Conservation (phyloP, 768 basidiomycete species). For the Russula brevipes region DNA sequence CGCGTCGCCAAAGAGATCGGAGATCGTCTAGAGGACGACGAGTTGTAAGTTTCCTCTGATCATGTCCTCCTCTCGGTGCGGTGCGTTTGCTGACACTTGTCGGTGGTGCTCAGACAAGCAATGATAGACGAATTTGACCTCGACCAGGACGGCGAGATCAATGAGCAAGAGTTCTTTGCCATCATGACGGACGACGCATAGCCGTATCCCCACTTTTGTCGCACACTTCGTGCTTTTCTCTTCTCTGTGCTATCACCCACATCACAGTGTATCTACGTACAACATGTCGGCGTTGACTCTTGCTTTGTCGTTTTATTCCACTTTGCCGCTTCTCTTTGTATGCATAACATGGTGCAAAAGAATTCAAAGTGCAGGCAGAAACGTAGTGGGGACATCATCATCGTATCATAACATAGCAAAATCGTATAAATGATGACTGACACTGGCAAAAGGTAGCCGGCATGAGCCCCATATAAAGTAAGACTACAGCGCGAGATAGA, state of each 20-base stretch:
- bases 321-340: neutral
- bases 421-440: slow-evolving; percentile 14
- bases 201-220: neutral
- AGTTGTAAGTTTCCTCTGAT: slow-evolving; percentile 62
- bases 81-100: neutral
- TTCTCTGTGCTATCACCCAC: neutral
- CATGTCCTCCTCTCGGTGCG: slow-evolving; percentile 8
- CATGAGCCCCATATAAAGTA: slow-evolving; percentile 18
- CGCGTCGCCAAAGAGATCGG: slow-evolving; percentile 97
- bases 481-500: slow-evolving; percentile 22
- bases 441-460: neutral
- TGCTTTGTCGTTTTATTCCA: neutral
- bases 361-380: neutral
- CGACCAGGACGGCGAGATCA: slow-evolving; percentile 97
- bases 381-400: neutral
- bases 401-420: slow-evolving; percentile 12
- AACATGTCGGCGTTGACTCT: neutral
- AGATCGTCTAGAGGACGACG: slow-evolving; percentile 91
- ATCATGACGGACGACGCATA: slow-evolving; percentile 94
- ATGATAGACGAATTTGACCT: slow-evolving; percentile 99
- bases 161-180: slow-evolving; percentile 91
- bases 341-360: neutral
- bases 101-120: slow-evolving; percentile 66
- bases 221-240: neutral
- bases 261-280: neutral